These are phyloP conservation scores for Colletotrichum navitas DNA, from an alignment of 2,329 filamentous ascomycete genomes.

Conservation along the genomic window DNA sequence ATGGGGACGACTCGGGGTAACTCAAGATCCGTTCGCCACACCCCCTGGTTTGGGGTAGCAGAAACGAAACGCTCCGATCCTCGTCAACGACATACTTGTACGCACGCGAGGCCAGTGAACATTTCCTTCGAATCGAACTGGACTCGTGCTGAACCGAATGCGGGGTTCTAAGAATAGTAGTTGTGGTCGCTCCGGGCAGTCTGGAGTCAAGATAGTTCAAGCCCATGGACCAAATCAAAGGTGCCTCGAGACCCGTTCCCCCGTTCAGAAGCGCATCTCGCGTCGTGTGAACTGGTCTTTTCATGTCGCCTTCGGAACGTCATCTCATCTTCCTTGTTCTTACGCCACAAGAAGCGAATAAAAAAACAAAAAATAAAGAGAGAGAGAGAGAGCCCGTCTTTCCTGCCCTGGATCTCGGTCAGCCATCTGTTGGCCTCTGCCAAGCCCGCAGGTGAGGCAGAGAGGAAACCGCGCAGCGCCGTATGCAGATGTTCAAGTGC, in stretches of 20 bases:
- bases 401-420: slow-evolving; percentile 17
- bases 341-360: background rate
- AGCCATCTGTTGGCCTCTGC: background rate
- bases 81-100: background rate
- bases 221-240: slow-evolving; percentile 18
- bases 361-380: background rate
- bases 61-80: slow-evolving; percentile 35
- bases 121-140: background rate
- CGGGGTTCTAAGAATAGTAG: slow-evolving; percentile 24
- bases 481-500: background rate
- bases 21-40: slow-evolving; percentile 8
- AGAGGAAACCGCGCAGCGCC: background rate
- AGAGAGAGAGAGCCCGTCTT: background rate
- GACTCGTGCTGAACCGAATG: background rate
- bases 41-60: background rate
- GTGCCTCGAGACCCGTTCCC: background rate
- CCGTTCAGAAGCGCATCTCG: slow-evolving; percentile 14
- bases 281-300: slow-evolving; percentile 27
- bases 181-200: background rate
- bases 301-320: slow-evolving; percentile 3
- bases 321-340: slow-evolving; percentile 20
- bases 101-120: background rate
- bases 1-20: slow-evolving; percentile 2
- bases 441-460: no score
- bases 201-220: slow-evolving; percentile 5